Base-by-base conservation (phyloP, 1,284 basidiomycete genomes). In the Ceratobasidium sp. region DNA sequence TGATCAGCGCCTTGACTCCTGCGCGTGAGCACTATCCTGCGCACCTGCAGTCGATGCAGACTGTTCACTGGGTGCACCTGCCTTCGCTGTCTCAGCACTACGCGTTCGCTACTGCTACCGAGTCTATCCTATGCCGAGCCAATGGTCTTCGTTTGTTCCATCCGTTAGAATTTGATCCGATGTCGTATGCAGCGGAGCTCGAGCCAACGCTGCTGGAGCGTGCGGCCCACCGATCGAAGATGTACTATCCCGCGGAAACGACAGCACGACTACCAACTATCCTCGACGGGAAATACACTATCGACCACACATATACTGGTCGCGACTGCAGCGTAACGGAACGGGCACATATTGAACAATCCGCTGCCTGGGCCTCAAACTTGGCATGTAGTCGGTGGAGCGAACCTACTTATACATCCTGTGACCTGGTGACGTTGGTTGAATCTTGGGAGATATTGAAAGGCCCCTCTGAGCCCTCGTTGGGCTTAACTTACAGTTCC, bases 11-110 rank as follows among this genome's bases (percentile, higher is more conserved):
- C 0, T 74, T 87, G 0, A 80, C 79, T 16, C 84, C 86, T 0
- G 21, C 54, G 0, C 78, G 83, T 14, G 59, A 57, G 0, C 86
- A 80, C 75, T 84, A 85, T 75, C 85, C 86, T 0, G 4, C 26
- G 3, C 79, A 83, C 73, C 78, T 83, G 1, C 49, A 62, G 43
- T 76, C 75, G 4, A 87, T 86, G 84, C 82, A 85, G 73, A 80
- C 76, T 5, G 79, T 83, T 0, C 26, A 75, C 13, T 86, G 85
- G 85, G 16, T 46, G 0, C 18, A 67, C 16, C 72, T 82, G 9
- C 75, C 80, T 1, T 0, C 76, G 57, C 0, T 75, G 67, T 61
- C 76, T 75, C 85, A 86, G 55, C 81, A 83, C 64, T 75, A 79
- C 50, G 77, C 72, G 18, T 80, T 85, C 59, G 21, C 30, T 16